These are phyloP conservation scores for Lobosporangium transversale DNA, from an alignment of 192 early-diverging fungal species.

Conservation along the genomic window DNA sequence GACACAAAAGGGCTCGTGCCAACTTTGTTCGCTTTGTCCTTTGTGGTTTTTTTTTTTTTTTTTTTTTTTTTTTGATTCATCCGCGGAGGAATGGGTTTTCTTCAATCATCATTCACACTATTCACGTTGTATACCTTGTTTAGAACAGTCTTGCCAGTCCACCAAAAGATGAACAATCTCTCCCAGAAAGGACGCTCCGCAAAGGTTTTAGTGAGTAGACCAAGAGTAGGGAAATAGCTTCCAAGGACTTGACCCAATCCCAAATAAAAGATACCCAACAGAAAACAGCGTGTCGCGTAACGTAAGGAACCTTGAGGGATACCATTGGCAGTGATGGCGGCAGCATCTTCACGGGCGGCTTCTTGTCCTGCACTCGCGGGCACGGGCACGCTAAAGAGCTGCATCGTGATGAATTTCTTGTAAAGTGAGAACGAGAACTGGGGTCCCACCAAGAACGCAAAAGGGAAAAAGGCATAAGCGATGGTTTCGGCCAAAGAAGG, in stretches of 20 bases:
- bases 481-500: slow-evolving; percentile 58
- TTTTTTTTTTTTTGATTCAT: too few species aligned
- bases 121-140: slow-evolving; percentile 63
- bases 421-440: slow-evolving; percentile 72
- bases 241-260: slow-evolving; percentile 57
- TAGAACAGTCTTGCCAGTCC: slow-evolving; percentile 61
- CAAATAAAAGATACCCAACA: slow-evolving; percentile 55
- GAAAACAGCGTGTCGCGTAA: slow-evolving; percentile 52
- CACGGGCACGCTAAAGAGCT: slow-evolving; percentile 52
- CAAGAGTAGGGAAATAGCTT: slow-evolving; percentile 55
- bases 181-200: slow-evolving; percentile 33
- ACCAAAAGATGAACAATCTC: slow-evolving; percentile 56
- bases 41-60: background rate
- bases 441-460: slow-evolving; percentile 68
- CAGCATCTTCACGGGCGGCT: slow-evolving; percentile 47
- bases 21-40: too few species aligned
- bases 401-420: slow-evolving; percentile 54
- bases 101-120: too few species aligned
- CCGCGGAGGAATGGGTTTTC: too few species aligned
- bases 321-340: slow-evolving; percentile 30
- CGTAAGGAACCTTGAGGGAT: slow-evolving; percentile 51
- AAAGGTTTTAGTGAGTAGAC: slow-evolving; percentile 58
- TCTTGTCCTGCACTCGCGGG: slow-evolving; percentile 29
- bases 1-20: too few species aligned
- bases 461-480: slow-evolving; percentile 65